Evolutionary conservation across 306 rosid species (phyloP), one percentile per base, ranked within the genome.

Genomic region (Sophora flavescens): DNA sequence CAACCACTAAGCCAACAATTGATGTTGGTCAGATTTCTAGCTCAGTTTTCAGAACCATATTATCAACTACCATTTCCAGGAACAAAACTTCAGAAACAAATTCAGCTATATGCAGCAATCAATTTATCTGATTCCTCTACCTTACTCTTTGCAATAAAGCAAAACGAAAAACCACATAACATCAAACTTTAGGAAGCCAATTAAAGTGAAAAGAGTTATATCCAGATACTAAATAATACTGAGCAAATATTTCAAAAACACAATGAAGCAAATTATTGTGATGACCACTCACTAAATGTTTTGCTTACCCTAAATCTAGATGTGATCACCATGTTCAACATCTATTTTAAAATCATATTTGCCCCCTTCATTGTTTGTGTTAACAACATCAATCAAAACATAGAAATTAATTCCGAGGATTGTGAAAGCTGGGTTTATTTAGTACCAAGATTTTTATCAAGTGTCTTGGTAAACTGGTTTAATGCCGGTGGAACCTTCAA

Each of bases 401-500:
- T 11, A 11, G 1, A 44, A 57, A 28, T 58, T 13, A 3, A 6
- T 56, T 6, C 17, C 2, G 3, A 50, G 5, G 13, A 15, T 32
- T 13, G 1, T 8, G 32, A 44, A 14, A 39, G 10, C 6, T 3
- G 14, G 64, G 18, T 48, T 59, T 9, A 17, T 6, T 74, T 30
- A 30, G 32, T 30, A 91, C 97, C 97, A 0, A 91, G 91, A 10
- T 89, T 91, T 44, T 91, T 89, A 68, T 91, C 97, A 1, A 91
- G 89, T 10, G 97, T 89, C 63, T 89, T 91, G 35, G 96, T 91
- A 71, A 91, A 91, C 82, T 91, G 97, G 63, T 91, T 91, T 28
- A 91, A 73, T 10, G 95, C 91, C 0, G 97, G 97, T 15, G 95
- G 97, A 15, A 91, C 95, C 93, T 91, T 91, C 47, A 91, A 62